Percentiles rank a stretch among this genome's conserved stretches.
Conservation (phyloP, 805 yeast genomes). For the Cyberlindnera euphorbiae region DNA sequence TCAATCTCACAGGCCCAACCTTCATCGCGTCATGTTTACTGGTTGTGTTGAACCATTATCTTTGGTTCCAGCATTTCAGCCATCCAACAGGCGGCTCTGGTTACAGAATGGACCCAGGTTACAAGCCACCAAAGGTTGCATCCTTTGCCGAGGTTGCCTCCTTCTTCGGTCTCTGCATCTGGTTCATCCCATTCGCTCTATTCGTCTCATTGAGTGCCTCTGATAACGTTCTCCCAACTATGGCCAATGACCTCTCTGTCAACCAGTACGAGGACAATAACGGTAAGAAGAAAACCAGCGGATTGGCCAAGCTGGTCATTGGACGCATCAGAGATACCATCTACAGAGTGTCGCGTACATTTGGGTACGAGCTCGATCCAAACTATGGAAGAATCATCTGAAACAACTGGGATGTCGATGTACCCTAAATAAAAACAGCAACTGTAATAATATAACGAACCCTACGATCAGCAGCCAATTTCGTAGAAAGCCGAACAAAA, state of each 20-base stretch:
- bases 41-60: constrained; percentile 74
- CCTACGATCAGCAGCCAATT: too few species aligned
- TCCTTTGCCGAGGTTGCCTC: constrained; percentile 89
- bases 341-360: constrained; percentile 41
- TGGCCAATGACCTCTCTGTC: constrained; percentile 25
- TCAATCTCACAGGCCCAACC: constrained; percentile 63
- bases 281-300: constrained; percentile 42
- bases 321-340: constrained; percentile 44
- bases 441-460: too few species aligned
- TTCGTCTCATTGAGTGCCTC: constrained; percentile 90
- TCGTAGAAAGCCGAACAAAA: too few species aligned
- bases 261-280: constrained; percentile 27
- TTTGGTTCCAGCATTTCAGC: constrained; percentile 86
- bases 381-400: constrained; percentile 46
- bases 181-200: constrained; percentile 91
- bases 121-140: constrained; percentile 64
- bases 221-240: constrained; percentile 76
- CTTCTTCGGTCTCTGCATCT: constrained; percentile 86
- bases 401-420: neutral
- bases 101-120: constrained; percentile 51
- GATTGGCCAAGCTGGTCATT: constrained; percentile 65
- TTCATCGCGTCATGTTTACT: constrained; percentile 68
- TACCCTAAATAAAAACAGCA: too few species aligned
- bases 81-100: constrained; percentile 40
- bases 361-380: constrained; percentile 64